Conservation (phyloP, 306 rosid species). For the Quercus robur region DNA sequence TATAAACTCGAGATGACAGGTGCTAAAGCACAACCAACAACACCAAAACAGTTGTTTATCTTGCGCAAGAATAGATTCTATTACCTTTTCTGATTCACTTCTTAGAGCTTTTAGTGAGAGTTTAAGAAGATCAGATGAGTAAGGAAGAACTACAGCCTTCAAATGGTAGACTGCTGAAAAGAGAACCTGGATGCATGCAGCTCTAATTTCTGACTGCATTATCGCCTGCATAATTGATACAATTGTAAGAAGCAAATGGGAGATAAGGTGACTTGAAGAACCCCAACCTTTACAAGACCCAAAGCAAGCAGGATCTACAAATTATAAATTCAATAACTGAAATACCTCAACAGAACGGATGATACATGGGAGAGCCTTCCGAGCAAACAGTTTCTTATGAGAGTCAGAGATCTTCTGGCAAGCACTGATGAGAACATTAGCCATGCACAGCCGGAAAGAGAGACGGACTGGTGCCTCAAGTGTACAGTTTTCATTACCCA, state of each 20-base stretch:
- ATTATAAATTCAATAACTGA: slow-evolving; percentile 3
- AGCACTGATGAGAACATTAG: slow-evolving; percentile 85
- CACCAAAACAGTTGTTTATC: neutral
- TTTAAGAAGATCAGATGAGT: slow-evolving; percentile 57
- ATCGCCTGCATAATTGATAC: slow-evolving; percentile 40
- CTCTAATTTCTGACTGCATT: slow-evolving; percentile 56
- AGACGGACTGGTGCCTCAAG: slow-evolving; percentile 37
- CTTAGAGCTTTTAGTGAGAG: slow-evolving; percentile 60
- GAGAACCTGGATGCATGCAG: slow-evolving; percentile 82
- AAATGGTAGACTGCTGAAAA: slow-evolving; percentile 86
- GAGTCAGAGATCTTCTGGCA: slow-evolving; percentile 73
- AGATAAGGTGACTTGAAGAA: slow-evolving; percentile 9
- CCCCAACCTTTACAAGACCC: neutral
- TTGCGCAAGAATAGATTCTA: neutral
- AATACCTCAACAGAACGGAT: slow-evolving; percentile 63
- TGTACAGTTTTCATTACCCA: slow-evolving; percentile 17
- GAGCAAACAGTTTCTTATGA: slow-evolving; percentile 50
- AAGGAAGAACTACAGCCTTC: slow-evolving; percentile 59
- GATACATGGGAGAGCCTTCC: slow-evolving; percentile 52
- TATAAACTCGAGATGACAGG: neutral
- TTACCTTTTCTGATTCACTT: slow-evolving; percentile 70
- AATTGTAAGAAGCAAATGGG: slow-evolving; percentile 25
- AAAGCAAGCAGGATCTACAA: neutral
- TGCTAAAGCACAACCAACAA: neutral
- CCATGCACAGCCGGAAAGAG: slow-evolving; percentile 74